These are phyloP conservation scores for Aureobasidium sp. DNA, from an alignment of 2,329 filamentous ascomycete species.

Conservation along the genomic window DNA sequence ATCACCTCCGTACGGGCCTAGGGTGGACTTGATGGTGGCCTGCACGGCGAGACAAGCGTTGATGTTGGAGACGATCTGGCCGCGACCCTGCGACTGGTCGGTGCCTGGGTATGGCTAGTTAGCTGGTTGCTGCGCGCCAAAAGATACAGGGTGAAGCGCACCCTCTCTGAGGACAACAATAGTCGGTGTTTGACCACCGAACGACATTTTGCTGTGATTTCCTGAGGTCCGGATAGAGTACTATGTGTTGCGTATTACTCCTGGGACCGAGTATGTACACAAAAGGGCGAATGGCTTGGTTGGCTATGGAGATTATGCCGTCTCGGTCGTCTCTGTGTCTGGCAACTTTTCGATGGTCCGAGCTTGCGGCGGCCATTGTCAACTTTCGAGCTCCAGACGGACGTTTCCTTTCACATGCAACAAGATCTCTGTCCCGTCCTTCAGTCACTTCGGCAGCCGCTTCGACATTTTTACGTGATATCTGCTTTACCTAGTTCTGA, in stretches of 20 bases:
- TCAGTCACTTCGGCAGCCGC: no score
- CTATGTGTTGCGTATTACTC: not conserved
- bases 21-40: conserved; percentile 87
- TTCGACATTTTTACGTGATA: not conserved
- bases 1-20: conserved; percentile 95
- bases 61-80: conserved; percentile 95
- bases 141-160: conserved; percentile 41
- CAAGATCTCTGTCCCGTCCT: not conserved
- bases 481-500: not conserved
- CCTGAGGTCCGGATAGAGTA: not conserved
- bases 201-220: conserved; percentile 60
- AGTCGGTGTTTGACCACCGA: conserved; percentile 93
- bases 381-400: not conserved
- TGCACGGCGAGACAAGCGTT: conserved; percentile 96
- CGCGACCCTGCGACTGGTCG: conserved; percentile 93
- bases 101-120: conserved; percentile 56
- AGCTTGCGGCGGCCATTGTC: conserved; percentile 1
- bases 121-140: conserved; percentile 10
- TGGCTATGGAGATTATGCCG: not conserved
- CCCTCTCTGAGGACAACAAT: conserved; percentile 98
- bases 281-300: not conserved
- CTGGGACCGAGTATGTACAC: not conserved
- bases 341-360: conserved; percentile 8
- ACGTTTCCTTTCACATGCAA: not conserved
- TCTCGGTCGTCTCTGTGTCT: not conserved